A percentile compares a stretch with the other conserved stretches of the same genome.
Evolutionary conservation across 257 asterid species (phyloP).

Genomic region (Solanum chilense): DNA sequence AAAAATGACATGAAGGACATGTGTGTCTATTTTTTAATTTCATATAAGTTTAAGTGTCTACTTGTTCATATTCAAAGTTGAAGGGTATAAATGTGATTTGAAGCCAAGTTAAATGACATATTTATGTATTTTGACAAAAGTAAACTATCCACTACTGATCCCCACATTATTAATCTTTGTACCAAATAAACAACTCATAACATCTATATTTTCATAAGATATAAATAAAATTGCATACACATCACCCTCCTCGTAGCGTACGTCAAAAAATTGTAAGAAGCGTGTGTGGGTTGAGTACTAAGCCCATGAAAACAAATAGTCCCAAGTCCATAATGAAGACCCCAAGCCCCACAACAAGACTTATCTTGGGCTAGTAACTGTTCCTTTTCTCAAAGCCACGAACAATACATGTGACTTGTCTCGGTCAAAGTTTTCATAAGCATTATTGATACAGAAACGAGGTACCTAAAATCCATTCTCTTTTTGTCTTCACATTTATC

Average conservation of each 20-base stretch:
- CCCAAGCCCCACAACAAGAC: not conserved
- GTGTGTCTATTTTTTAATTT: too few relatives aligned
- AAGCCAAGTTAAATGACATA: too few relatives aligned
- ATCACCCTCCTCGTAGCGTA: fast-evolving
- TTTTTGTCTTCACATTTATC: not conserved
- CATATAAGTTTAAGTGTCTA: too few relatives aligned
- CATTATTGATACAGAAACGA: not conserved
- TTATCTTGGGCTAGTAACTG: not conserved
- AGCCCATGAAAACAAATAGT: not conserved
- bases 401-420: not conserved
- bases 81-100: too few relatives aligned
- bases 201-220: not conserved
- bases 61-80: too few relatives aligned
- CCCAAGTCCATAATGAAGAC: not conserved
- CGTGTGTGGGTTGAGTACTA: not conserved
- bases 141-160: too few relatives aligned
- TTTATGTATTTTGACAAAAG: too few relatives aligned
- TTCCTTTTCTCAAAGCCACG: not conserved
- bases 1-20: too few relatives aligned
- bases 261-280: not conserved
- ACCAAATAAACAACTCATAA: too few relatives aligned
- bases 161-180: too few relatives aligned
- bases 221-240: not conserved
- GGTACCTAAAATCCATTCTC: not conserved
- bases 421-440: not conserved